A percentile compares a stretch with the other conserved stretches of the same genome.
Evolutionary conservation across 1,284 basidiomycete genomes (phyloP).

Genomic region (Anthracocystis walkeri): DNA sequence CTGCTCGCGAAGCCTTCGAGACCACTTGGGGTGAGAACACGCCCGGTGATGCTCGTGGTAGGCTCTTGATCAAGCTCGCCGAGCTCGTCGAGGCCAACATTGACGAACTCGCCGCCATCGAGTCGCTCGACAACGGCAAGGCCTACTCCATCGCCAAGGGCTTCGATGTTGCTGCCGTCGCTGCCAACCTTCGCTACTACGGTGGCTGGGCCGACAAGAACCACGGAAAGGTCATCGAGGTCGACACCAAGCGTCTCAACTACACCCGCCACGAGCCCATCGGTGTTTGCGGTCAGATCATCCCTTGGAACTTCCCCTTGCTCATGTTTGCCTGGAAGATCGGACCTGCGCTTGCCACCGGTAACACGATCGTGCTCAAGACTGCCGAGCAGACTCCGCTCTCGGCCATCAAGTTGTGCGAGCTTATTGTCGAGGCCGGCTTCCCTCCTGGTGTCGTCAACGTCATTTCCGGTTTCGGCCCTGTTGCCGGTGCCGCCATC

Average conservation of each 20-base stretch:
- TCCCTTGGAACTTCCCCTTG: constrained; percentile 78
- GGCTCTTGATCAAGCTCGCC: constrained; percentile 77
- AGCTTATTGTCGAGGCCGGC: constrained; percentile 82
- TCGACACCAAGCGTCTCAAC: constrained; percentile 78
- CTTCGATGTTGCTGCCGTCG: constrained; percentile 79
- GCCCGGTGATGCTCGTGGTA: constrained; percentile 77
- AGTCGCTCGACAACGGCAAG: constrained; percentile 80
- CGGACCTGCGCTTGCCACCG: constrained; percentile 70
- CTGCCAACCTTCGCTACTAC: constrained; percentile 76
- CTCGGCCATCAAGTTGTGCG: constrained; percentile 78
- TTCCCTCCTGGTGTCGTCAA: constrained; percentile 79
- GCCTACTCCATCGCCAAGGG: constrained; percentile 77
- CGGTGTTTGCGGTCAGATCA: constrained; percentile 77
- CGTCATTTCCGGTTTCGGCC: constrained; percentile 84
- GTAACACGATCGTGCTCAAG: constrained; percentile 71
- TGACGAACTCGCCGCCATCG: constrained; percentile 75
- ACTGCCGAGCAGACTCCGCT: constrained; percentile 82
- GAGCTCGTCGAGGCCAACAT: constrained; percentile 78
- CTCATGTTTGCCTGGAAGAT: constrained; percentile 74
- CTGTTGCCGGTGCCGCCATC: constrained; percentile 79
- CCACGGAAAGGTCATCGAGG: constrained; percentile 83
- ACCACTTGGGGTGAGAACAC: constrained; percentile 68
- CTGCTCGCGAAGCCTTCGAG: constrained; percentile 60
- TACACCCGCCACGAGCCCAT: constrained; percentile 88
- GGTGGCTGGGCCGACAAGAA: constrained; percentile 81